A percentile compares a stretch with the other conserved stretches of the same genome.
These are phyloP conservation scores for Cronartium quercuum DNA, from an alignment of 1,284 basidiomycete species.

Conservation along the genomic window DNA sequence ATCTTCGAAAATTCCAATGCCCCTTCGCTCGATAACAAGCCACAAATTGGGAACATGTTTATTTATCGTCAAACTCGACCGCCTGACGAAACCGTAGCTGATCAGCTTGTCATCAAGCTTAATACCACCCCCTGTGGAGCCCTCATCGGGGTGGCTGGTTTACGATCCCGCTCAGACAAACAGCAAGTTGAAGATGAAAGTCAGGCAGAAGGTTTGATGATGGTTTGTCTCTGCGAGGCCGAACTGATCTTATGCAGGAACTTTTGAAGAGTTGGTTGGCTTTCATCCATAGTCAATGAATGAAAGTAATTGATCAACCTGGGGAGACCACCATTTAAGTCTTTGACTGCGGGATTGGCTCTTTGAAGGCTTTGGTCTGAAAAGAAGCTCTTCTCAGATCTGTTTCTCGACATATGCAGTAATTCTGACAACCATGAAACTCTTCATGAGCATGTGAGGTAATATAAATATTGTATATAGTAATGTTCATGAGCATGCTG, in stretches of 20 bases:
- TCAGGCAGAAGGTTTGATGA: background rate
- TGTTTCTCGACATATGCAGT: no score
- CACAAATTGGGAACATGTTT: background rate
- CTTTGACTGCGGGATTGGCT: no score
- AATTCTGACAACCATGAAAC: no score
- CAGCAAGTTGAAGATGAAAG: background rate
- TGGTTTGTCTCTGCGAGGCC: background rate
- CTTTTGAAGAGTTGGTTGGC: background rate
- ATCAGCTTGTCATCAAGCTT: constrained; percentile 2
- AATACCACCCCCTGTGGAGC: background rate
- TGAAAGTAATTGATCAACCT: no score
- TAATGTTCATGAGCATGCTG: no score
- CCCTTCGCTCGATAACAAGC: background rate
- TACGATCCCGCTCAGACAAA: background rate
- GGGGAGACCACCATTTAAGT: no score
- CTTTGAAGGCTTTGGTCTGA: no score
- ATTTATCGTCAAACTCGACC: constrained; percentile 3
- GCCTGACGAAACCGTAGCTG: background rate
- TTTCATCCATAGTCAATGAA: no score
- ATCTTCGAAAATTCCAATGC: background rate
- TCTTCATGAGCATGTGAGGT: no score
- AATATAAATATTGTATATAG: no score
- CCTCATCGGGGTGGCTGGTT: background rate
- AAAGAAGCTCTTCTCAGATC: no score
- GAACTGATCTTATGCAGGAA: background rate